A percentile compares a stretch with the other conserved stretches of the same genome.
Evolutionary conservation across 2,329 filamentous ascomycete species (phyloP).

Genomic region (Volutella citrinella): DNA sequence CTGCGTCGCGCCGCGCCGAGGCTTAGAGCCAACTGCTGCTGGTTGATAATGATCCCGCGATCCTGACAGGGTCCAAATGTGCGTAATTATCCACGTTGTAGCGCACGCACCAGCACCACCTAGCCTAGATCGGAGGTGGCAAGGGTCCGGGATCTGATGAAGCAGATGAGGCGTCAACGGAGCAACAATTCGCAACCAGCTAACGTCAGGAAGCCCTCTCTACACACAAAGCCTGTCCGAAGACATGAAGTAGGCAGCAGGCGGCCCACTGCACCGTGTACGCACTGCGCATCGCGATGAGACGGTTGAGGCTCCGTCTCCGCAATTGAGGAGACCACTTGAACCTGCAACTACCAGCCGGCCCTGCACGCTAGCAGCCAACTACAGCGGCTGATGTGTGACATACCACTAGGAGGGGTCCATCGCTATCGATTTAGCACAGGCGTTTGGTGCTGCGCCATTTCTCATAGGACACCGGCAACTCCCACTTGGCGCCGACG

Average conservation of each 20-base stretch:
- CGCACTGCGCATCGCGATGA: no score
- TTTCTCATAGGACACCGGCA: no score
- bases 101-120: slow-evolving; percentile 21
- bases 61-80: slow-evolving; percentile 23
- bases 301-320: no score
- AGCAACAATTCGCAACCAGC: slow-evolving; percentile 26
- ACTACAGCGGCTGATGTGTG: slow-evolving; percentile 23
- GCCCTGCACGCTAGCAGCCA: slow-evolving; percentile 16
- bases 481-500: slow-evolving; percentile 9
- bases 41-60: slow-evolving; percentile 24
- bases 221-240: no score
- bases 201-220: no score
- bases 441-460: slow-evolving; percentile 23
- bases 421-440: slow-evolving; percentile 19
- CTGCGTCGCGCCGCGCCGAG: slow-evolving; percentile 26
- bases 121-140: slow-evolving; percentile 23
- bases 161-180: slow-evolving; percentile 22
- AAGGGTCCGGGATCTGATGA: slow-evolving; percentile 26
- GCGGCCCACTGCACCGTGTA: no score
- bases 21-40: slow-evolving; percentile 24
- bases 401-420: slow-evolving; percentile 20
- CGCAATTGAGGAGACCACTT: no score
- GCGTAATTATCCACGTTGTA: slow-evolving; percentile 21
- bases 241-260: no score
- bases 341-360: no score